Evolutionary conservation across 805 yeast genomes (phyloP), one percentile per base, ranked within the genome.

Genomic region (Helenozyma baotianmanensis): DNA sequence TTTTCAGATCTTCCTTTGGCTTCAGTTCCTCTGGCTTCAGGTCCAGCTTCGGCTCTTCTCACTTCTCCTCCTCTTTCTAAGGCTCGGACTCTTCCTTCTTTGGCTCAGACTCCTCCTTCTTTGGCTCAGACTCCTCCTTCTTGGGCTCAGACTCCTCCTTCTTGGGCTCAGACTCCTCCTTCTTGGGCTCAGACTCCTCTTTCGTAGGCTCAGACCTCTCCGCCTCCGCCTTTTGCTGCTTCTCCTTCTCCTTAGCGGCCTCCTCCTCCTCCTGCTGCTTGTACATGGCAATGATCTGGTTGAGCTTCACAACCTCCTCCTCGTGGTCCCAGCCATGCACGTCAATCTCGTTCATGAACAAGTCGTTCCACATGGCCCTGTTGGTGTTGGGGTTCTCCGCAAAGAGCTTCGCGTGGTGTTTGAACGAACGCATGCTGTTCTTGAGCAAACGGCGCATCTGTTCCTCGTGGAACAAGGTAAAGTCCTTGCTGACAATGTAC

Each of bases 401-500:
- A 14, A n/a, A 22, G 22, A 26, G 45, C 14, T n/a, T 25, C 18
- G 15, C 22, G 7, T 17, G 7, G 19, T 8, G 7, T 6, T 6
- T 6, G 19, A 6, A 17, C 19, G 19, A 5, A 8, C 19, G 5
- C 41, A 27, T 27, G 21, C 19, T 7, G 21, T 12, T 23, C 9
- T 25, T 13, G n/a, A 37, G 25, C 16, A 50, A 34, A 11, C 38
- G 25, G n/a, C 39, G 28, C 35, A 60, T 31, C 39, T 62, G 67
- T 4, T 37, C 19, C 17, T 46, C 48, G 42, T 63, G 70, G 26
- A 43, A 42, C n/a, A 38, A 36, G 1, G 68, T 58, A 29, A 50
- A 43, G 14, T 50, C 35, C 25, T 34, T 35, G 5, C 56, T 45
- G 18, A 35, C 39, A n/a, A 44, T 25, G 33, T 46, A 61, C 21